phyloP scores from a whole-genome alignment of 768 basidiomycete genomes.

The Xerocomellus intermedius region DNA sequence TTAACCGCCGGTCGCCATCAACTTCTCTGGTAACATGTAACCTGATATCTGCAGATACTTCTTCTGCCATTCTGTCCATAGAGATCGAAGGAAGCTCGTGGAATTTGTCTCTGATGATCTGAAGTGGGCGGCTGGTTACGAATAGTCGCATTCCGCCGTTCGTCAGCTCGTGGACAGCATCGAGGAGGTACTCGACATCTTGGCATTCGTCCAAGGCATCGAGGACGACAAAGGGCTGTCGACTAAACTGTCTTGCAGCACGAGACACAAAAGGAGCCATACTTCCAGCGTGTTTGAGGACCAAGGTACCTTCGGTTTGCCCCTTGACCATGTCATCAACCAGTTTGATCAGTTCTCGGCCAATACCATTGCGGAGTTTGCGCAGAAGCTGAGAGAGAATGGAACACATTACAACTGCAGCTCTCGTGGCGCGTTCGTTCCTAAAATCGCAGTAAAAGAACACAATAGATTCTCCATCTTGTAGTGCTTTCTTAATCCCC shows the following conservation, averaged over 20 bases:
- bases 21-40: conserved; percentile 8
- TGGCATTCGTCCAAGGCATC: conserved; percentile 22
- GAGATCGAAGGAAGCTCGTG: conserved; percentile 2
- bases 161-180: not conserved
- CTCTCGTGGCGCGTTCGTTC: not conserved
- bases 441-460: conserved; percentile 24
- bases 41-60: conserved; percentile 6
- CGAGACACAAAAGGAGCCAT: not conserved
- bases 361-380: not conserved
- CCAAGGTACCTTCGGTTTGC: not conserved
- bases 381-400: conserved; percentile 16
- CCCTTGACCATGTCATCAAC: not conserved
- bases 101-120: conserved; percentile 1
- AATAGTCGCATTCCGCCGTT: conserved; percentile 2
- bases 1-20: not conserved
- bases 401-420: conserved; percentile 6
- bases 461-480: not conserved
- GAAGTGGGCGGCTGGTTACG: conserved; percentile 14
- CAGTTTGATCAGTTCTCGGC: not conserved
- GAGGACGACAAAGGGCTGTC: conserved; percentile 5
- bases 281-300: not conserved
- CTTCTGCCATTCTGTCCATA: not conserved
- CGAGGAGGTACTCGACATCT: not conserved
- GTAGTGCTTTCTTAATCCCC: not conserved
- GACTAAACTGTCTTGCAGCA: not conserved